Evolutionary conservation across 108 stramenopile genomes (phyloP).

Genomic region (Skeletonema tropicum): DNA sequence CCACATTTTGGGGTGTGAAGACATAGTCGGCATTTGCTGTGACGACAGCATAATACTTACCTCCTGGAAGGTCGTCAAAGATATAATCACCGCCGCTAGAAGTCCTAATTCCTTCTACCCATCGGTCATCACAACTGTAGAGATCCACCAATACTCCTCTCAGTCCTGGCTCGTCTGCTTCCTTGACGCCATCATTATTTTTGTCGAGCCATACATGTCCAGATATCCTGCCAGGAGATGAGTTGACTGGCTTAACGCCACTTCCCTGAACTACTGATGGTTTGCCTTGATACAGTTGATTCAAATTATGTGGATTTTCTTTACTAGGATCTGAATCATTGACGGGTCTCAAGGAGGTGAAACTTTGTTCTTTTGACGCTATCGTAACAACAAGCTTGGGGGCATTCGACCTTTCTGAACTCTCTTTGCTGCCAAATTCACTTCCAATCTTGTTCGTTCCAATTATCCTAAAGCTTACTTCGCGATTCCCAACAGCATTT

Average conservation of each 20-base stretch:
- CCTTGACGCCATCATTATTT: constrained; percentile 15
- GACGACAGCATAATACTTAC: constrained; percentile 29
- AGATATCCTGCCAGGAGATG: constrained; percentile 15
- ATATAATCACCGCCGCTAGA: constrained; percentile 36
- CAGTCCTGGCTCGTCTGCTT: constrained; percentile 27
- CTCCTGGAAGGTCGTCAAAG: constrained; percentile 27
- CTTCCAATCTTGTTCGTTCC: constrained; percentile 15
- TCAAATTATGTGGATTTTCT: constrained; percentile 2
- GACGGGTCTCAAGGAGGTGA: constrained; percentile 1
- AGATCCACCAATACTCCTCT: constrained; percentile 41
- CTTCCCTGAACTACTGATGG: not conserved
- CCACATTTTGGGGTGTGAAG: constrained; percentile 1
- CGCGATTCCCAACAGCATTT: not conserved
- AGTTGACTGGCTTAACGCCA: constrained; percentile 4
- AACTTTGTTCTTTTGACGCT: not conserved
- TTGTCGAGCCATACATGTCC: constrained; percentile 31
- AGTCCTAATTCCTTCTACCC: constrained; percentile 34
- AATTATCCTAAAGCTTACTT: constrained; percentile 18
- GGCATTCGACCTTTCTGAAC: not conserved
- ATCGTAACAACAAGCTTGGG: constrained; percentile 14
- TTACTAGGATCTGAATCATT: not conserved
- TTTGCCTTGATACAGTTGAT: not conserved
- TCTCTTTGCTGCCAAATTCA: constrained; percentile 17
- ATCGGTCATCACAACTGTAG: constrained; percentile 24
- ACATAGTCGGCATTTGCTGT: constrained; percentile 7